Evolutionary conservation across 1,284 basidiomycete genomes (phyloP).

Genomic region (Heterobasidion occidentale): DNA sequence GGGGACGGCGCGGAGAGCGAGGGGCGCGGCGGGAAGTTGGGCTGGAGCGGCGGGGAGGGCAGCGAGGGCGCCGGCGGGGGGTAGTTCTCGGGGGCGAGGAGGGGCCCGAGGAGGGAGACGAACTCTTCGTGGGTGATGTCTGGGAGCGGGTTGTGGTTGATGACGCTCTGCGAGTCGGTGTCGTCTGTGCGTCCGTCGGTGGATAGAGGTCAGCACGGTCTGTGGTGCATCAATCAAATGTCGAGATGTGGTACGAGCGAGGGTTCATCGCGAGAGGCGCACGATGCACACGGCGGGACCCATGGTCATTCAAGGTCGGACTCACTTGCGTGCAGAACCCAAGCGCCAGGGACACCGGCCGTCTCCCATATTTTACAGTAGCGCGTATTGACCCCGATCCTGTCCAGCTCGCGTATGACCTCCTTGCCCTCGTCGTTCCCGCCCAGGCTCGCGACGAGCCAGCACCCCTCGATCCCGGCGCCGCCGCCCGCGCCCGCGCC

Average conservation of each 20-base stretch:
- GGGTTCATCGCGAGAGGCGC: no score
- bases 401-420: conserved; percentile 57
- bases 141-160: conserved; percentile 79
- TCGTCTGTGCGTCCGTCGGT: conserved; percentile 33
- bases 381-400: conserved; percentile 57
- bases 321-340: conserved; percentile 67
- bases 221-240: background rate
- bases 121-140: conserved; percentile 82
- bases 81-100: conserved; percentile 74
- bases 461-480: conserved; percentile 44
- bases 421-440: conserved; percentile 60
- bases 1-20: conserved; percentile 17
- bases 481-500: background rate
- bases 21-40: conserved; percentile 14
- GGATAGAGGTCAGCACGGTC: background rate
- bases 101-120: conserved; percentile 63
- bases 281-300: no score
- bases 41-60: conserved; percentile 19
- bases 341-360: conserved; percentile 69
- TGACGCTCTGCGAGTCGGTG: conserved; percentile 53
- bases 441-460: conserved; percentile 66
- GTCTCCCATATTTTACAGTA: conserved; percentile 69
- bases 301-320: background rate
- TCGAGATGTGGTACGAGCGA: no score
- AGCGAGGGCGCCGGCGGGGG: conserved; percentile 18